Base-by-base conservation (phyloP, 148 eudicot genomes). In the Salicornia ramosissima region DNA sequence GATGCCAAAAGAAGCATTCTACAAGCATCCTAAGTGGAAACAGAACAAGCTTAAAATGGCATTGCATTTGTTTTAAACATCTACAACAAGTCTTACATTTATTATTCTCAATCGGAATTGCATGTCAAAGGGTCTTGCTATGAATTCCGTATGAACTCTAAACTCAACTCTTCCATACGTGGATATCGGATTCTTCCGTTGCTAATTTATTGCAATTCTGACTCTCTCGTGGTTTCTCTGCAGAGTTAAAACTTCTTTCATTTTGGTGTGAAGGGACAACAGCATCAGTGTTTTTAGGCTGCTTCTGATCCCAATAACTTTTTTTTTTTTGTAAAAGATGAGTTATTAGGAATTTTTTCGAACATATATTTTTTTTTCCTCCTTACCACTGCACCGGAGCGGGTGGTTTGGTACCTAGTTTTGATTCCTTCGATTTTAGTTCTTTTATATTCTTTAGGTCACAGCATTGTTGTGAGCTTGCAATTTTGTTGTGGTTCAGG, bases 21-120 rank as follows among this genome's bases (percentile, higher is more conserved):
- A 95, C 54, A 89, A 89, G 85, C 81, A 86, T 52, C 99, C 99
- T 7, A 89, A 86, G 82, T 95, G 99, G 99, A 95, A 89, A 74
- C 99, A 91, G 79, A 89, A 95, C 74, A 95, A 95, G 87, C 84
- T 91, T 26, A 95, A 95, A 75, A 82, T 84, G 91, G 82, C 89
- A 29, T 83, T 91, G 74, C 86, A 82, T 8, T 74, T 95, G 78
- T 95, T 95, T 83, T 91, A 69, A 88, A 75, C 53, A 71, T 71
- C 58, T 28, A 4, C 30, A 15, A 10, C 61, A 39, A 34, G n/a
- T 51, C 21, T 4, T 43, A 25, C 18, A 24, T 62, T 68, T 72
- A 57, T 73, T 26, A 63, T 74, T 62, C 71, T 61, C 60, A 64
- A 72, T 70, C 60, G 74, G 54, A 73, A 61, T 69, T 71, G 77